Evolutionary conservation across 2,329 filamentous ascomycete species (phyloP).

Genomic region (Nothophaeocryptopus gaeumannii): DNA sequence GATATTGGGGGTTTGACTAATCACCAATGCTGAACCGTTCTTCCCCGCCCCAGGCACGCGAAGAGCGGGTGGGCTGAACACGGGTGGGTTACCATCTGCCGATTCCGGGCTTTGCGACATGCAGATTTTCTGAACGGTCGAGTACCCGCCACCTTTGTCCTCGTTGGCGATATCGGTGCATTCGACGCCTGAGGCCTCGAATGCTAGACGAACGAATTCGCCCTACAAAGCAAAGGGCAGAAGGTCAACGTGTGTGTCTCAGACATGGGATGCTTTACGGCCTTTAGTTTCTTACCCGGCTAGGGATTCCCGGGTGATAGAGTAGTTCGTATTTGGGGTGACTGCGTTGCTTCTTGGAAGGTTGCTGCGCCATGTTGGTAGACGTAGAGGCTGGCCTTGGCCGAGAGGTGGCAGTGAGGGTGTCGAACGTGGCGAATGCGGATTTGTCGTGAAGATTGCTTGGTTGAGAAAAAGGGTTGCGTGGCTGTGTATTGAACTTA

Average conservation of each 20-base stretch:
- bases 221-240: too few species aligned
- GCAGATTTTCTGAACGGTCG: slow-evolving; percentile 51
- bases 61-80: slow-evolving; percentile 66
- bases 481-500: too few species aligned
- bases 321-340: slow-evolving; percentile 42
- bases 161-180: slow-evolving; percentile 62
- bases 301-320: slow-evolving; percentile 69
- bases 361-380: slow-evolving; percentile 15
- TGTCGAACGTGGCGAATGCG: too few species aligned
- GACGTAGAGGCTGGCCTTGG: too few species aligned
- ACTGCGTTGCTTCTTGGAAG: slow-evolving; percentile 20
- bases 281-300: too few species aligned
- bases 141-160: slow-evolving; percentile 48
- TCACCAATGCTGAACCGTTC: slow-evolving; percentile 56
- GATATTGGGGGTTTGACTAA: slow-evolving; percentile 72
- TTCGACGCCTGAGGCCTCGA: slow-evolving; percentile 64
- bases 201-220: slow-evolving; percentile 68
- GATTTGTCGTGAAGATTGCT: too few species aligned
- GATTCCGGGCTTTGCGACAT: slow-evolving; percentile 36
- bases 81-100: slow-evolving; percentile 58
- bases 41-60: slow-evolving; percentile 47
- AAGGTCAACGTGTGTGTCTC: too few species aligned
- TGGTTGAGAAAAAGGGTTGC: too few species aligned
- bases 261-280: too few species aligned
- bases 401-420: too few species aligned